phyloP scores from a whole-genome alignment of 2,329 filamentous ascomycete genomes.

The Sporothrix pallida region DNA sequence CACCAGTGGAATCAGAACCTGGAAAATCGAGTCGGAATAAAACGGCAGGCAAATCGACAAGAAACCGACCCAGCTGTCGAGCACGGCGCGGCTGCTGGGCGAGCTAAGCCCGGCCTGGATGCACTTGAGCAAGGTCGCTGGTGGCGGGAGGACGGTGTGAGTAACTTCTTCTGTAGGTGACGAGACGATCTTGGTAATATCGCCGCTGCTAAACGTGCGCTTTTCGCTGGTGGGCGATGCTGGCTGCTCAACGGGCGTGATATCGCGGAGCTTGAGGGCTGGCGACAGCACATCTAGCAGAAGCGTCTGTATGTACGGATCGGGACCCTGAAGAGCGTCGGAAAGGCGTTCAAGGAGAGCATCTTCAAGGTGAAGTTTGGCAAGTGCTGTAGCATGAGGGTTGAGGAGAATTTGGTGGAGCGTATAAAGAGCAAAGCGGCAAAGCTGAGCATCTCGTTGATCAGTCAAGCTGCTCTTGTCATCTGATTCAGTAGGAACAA shows the following conservation, averaged over 20 bases:
- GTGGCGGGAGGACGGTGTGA: constrained; percentile 54
- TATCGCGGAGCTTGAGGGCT: constrained; percentile 69
- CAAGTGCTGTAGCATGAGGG: constrained; percentile 64
- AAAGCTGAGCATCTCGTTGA: constrained; percentile 67
- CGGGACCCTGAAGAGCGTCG: constrained; percentile 64
- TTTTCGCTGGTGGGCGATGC: constrained; percentile 52
- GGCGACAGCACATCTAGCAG: constrained; percentile 79
- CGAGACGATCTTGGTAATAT: constrained; percentile 29
- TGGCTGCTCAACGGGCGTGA: constrained; percentile 45
- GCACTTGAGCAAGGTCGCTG: constrained; percentile 77
- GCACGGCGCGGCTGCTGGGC: constrained; percentile 71
- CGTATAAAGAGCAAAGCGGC: constrained; percentile 72
- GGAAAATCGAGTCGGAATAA: constrained; percentile 84
- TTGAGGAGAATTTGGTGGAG: constrained; percentile 72
- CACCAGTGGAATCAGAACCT: constrained; percentile 87
- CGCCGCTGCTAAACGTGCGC: constrained; percentile 45
- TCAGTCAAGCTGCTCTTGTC: constrained; percentile 46
- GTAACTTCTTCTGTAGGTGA: constrained; percentile 7
- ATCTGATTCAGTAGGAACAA: constrained; percentile 49
- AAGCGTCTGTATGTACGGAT: constrained; percentile 75
- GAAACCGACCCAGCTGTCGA: constrained; percentile 92
- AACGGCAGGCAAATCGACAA: constrained; percentile 82
- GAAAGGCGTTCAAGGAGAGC: constrained; percentile 71
- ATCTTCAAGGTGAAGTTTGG: constrained; percentile 71
- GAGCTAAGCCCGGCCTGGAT: constrained; percentile 82